Evolutionary conservation across 1,139 yeast species (phyloP).

Genomic region (Blastobotrys aristatus): DNA sequence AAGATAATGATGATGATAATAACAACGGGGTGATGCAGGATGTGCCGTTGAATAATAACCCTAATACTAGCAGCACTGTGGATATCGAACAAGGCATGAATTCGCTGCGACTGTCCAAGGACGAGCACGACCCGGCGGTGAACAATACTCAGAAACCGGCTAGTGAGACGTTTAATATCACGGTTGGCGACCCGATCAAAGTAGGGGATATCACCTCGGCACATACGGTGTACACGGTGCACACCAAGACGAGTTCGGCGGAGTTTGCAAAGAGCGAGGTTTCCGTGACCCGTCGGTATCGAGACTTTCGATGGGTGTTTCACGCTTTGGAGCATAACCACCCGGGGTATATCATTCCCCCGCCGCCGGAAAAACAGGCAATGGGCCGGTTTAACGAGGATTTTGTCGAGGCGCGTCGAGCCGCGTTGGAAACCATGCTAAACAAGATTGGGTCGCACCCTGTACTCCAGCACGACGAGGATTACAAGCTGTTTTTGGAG

Average conservation of each 20-base stretch:
- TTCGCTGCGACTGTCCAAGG: background rate
- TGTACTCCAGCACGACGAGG: conserved; percentile 61
- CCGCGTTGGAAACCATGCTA: conserved; percentile 86
- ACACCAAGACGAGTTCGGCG: conserved; percentile 48
- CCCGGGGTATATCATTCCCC: conserved; percentile 89
- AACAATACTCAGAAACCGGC: background rate
- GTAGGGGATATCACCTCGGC: conserved; percentile 88
- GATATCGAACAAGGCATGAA: conserved; percentile 4
- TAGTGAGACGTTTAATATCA: conserved; percentile 44
- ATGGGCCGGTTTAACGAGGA: conserved; percentile 85
- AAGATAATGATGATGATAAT: background rate
- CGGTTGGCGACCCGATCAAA: conserved; percentile 87
- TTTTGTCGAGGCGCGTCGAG: conserved; percentile 79
- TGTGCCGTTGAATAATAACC: conserved; percentile 5
- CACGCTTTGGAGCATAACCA: conserved; percentile 81
- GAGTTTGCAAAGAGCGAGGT: conserved; percentile 38
- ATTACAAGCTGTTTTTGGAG: conserved; percentile 71
- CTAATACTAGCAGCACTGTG: background rate
- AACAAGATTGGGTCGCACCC: conserved; percentile 56
- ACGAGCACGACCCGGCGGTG: background rate
- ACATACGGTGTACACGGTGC: conserved; percentile 81
- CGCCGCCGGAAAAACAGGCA: conserved; percentile 95
- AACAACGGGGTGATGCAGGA: conserved; percentile 1
- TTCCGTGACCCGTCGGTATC: conserved; percentile 68
- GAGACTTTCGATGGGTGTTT: conserved; percentile 83